Evolutionary conservation across 495 filamentous ascomycete genomes (phyloP).

Genomic region (Penicillium nucicola): DNA sequence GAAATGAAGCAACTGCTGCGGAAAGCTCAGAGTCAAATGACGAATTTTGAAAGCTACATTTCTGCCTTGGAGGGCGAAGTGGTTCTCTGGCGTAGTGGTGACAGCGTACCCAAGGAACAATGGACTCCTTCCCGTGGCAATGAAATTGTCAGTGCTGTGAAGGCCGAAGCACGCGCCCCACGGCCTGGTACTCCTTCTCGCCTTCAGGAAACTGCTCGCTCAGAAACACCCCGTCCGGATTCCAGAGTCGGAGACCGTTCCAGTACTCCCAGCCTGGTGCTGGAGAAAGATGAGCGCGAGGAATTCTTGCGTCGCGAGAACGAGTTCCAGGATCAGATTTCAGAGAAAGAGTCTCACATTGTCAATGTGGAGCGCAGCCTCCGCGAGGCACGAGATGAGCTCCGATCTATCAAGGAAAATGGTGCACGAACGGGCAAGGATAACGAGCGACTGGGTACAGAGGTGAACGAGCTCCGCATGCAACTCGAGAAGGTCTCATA

Average conservation of each 20-base stretch:
- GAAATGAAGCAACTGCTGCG: conserved; percentile 89
- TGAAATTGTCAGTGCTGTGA: conserved; percentile 56
- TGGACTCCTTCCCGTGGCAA: conserved; percentile 62
- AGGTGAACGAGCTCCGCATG: conserved; percentile 91
- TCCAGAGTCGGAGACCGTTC: conserved; percentile 84
- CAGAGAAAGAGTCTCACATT: conserved; percentile 85
- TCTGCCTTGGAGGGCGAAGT: conserved; percentile 82
- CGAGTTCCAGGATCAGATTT: conserved; percentile 91
- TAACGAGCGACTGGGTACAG: conserved; percentile 77
- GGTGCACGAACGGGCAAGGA: conserved; percentile 75
- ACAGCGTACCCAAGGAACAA: conserved; percentile 81
- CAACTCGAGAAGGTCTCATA: conserved; percentile 92
- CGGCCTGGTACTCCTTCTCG: conserved; percentile 82
- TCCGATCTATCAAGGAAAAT: conserved; percentile 76
- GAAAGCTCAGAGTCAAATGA: conserved; percentile 87
- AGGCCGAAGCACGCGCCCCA: conserved; percentile 56
- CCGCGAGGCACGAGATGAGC: conserved; percentile 77
- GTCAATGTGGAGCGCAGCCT: conserved; percentile 73
- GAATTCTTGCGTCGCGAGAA: conserved; percentile 95
- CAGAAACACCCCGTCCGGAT: conserved; percentile 70
- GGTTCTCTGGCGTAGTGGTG: conserved; percentile 79
- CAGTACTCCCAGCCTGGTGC: conserved; percentile 76
- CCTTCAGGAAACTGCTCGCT: conserved; percentile 50
- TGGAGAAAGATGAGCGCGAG: conserved; percentile 96
- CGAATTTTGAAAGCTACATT: conserved; percentile 83